A percentile compares a stretch with the other conserved stretches of the same genome.
These are phyloP conservation scores for Chimonanthus salicifolius DNA, from an alignment of 164 flowering plant species.

Conservation along the genomic window DNA sequence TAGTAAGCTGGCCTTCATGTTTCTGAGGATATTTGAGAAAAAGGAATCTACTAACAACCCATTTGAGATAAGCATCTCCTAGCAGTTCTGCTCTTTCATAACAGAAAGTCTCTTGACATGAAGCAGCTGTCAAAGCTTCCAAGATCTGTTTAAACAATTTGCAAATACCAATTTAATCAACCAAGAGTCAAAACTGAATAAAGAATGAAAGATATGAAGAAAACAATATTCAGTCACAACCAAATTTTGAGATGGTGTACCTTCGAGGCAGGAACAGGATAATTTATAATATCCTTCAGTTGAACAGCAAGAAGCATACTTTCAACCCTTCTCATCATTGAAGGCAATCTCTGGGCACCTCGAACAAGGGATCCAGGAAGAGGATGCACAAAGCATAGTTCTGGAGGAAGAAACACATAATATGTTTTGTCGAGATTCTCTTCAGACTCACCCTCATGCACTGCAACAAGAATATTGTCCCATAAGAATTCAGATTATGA, in stretches of 20 bases:
- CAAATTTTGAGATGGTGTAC: conserved; percentile 25
- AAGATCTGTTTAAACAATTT: conserved; percentile 47
- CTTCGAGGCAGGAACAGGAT: conserved; percentile 75
- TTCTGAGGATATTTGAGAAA: conserved; percentile 94
- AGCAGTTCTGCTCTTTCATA: conserved; percentile 98
- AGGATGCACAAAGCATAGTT: conserved; percentile 91
- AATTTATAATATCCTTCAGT: conserved; percentile 65
- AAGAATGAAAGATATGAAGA: neutral
- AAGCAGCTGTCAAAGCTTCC: conserved; percentile 99
- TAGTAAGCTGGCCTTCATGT: conserved; percentile 98
- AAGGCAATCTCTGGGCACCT: conserved; percentile 94
- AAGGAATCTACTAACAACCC: conserved; percentile 95
- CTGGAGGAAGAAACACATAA: conserved; percentile 95
- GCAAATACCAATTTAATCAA: neutral
- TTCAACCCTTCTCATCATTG: conserved; percentile 95
- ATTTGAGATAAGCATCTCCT: conserved; percentile 98
- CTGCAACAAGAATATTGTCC: conserved; percentile 24
- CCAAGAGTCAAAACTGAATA: conserved; percentile 8
- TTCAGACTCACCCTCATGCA: conserved; percentile 59
- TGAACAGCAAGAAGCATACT: conserved; percentile 96
- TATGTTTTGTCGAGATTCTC: conserved; percentile 82
- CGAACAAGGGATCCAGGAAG: conserved; percentile 90
- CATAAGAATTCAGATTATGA: neutral
- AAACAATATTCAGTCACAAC: neutral
- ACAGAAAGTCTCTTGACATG: conserved; percentile 98